Percentiles rank a stretch among this genome's conserved stretches.
These are phyloP conservation scores for Auriscalpium orientale DNA, from an alignment of 768 basidiomycete genomes.

Conservation along the genomic window DNA sequence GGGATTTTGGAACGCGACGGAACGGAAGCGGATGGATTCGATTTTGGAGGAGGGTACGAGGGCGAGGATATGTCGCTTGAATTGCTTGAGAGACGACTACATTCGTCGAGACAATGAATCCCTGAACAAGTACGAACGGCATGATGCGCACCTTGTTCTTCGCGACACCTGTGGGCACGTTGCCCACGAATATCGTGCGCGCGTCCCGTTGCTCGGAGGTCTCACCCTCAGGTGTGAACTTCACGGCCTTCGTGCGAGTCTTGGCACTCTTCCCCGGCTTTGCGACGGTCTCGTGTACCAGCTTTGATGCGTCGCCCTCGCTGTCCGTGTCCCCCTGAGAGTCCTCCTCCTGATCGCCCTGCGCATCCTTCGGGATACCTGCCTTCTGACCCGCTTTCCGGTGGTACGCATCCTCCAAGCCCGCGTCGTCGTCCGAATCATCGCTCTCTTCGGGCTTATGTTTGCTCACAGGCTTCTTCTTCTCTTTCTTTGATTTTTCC, in stretches of 20 bases:
- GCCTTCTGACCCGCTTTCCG: slow-evolving; percentile 5
- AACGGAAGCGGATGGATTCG: slow-evolving; percentile 91
- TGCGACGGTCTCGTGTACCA: slow-evolving; percentile 60
- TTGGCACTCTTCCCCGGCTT: slow-evolving; percentile 24
- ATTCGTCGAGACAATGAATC: too few species aligned
- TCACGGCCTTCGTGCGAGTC: slow-evolving; percentile 24
- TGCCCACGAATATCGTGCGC: slow-evolving; percentile 89
- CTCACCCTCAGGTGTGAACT: slow-evolving; percentile 60
- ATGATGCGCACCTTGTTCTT: slow-evolving; percentile 57
- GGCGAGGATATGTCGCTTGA: slow-evolving; percentile 70
- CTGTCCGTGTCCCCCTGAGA: slow-evolving; percentile 22
- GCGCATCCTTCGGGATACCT: slow-evolving; percentile 11
- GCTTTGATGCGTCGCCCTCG: slow-evolving; percentile 29
- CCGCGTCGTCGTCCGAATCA: slow-evolving; percentile 24
- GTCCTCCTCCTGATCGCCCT: slow-evolving; percentile 13
- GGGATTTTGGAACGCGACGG: slow-evolving; percentile 82
- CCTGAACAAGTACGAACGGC: too few species aligned
- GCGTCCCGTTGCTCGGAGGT: slow-evolving; percentile 64
- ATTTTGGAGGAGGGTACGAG: slow-evolving; percentile 71
- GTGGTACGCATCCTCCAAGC: slow-evolving; percentile 28
- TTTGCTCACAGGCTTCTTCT: slow-evolving; percentile 2
- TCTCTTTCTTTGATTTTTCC: slow-evolving; percentile 13
- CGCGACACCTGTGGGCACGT: slow-evolving; percentile 69
- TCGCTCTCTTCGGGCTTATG: slow-evolving; percentile 12
- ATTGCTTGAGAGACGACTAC: slow-evolving; percentile 67